Conservation (phyloP, 1,284 basidiomycete species). For the Cutaneotrichosporon mucoides region DNA sequence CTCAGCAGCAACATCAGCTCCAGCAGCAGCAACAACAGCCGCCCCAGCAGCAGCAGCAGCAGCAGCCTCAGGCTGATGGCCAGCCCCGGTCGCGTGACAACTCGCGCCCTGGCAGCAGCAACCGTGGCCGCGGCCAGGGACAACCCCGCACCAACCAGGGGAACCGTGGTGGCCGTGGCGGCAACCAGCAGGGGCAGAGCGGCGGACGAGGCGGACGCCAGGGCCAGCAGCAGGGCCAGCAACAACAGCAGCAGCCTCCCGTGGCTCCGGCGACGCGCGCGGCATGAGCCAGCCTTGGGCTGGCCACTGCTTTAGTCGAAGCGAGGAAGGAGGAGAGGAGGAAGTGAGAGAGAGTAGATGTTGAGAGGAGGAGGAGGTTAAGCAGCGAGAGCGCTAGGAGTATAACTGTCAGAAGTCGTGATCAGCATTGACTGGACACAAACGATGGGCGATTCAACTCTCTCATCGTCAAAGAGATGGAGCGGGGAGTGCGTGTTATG, state of each 20-base stretch:
- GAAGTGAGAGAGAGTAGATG: neutral
- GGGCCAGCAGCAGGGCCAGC: neutral
- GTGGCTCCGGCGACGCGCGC: conserved; percentile 6
- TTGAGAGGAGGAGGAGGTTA: neutral
- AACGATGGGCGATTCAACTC: conserved; percentile 22
- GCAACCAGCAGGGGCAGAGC: neutral
- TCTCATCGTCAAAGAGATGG: conserved; percentile 6
- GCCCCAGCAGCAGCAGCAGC: no score
- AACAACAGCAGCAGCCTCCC: neutral
- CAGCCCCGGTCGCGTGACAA: conserved; percentile 5
- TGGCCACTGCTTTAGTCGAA: no score
- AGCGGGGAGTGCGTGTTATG: conserved; percentile 11
- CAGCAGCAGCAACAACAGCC: no score
- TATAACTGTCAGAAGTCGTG: conserved; percentile 3
- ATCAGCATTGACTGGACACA: neutral
- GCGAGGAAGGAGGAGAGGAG: no score
- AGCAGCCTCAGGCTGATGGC: conserved; percentile 1
- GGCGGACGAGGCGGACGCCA: conserved; percentile 7
- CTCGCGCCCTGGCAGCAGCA: conserved; percentile 14
- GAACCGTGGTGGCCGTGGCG: conserved; percentile 2
- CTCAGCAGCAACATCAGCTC: neutral
- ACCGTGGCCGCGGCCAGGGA: conserved; percentile 14
- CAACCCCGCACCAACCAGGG: neutral
- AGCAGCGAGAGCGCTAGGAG: neutral
- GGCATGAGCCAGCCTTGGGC: neutral